phyloP scores from a whole-genome alignment of 352 stramenopile genomes.

The Phytophthora cajani region DNA sequence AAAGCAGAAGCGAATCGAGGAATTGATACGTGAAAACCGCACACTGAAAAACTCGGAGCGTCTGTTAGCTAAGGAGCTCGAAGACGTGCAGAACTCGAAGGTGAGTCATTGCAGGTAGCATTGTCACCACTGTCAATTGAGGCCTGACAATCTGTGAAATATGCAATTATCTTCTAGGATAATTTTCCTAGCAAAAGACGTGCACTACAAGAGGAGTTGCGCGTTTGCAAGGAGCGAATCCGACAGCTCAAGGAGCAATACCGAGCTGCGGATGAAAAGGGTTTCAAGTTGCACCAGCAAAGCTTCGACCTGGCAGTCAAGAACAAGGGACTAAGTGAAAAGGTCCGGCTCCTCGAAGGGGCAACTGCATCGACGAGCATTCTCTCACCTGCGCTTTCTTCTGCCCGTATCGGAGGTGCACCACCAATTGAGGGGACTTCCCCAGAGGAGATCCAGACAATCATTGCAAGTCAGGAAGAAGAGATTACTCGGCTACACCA shows the following conservation, averaged over 20 bases:
- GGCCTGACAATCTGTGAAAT: not conserved
- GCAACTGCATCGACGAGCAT: slow-evolving; percentile 13
- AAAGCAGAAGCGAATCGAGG: slow-evolving; percentile 66
- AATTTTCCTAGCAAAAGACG: slow-evolving; percentile 55
- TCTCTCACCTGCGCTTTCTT: slow-evolving; percentile 7
- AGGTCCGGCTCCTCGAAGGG: slow-evolving; percentile 51
- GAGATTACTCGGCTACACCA: slow-evolving; percentile 71
- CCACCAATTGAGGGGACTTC: slow-evolving; percentile 11
- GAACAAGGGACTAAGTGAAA: slow-evolving; percentile 67
- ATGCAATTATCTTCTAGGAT: slow-evolving; percentile 33
- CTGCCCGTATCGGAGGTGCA: slow-evolving; percentile 1
- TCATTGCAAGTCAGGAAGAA: slow-evolving; percentile 71
- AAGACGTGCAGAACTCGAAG: slow-evolving; percentile 64
- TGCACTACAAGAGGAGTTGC: slow-evolving; percentile 67
- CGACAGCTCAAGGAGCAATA: slow-evolving; percentile 64
- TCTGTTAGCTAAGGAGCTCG: slow-evolving; percentile 59
- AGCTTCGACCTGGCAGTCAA: slow-evolving; percentile 53
- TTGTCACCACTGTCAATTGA: not conserved
- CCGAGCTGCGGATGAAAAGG: slow-evolving; percentile 55
- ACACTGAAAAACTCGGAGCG: slow-evolving; percentile 65
- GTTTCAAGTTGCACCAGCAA: slow-evolving; percentile 58
- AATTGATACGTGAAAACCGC: slow-evolving; percentile 66
- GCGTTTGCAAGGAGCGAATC: slow-evolving; percentile 65
- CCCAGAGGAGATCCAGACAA: slow-evolving; percentile 40
- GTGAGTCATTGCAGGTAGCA: slow-evolving; percentile 12